Conservation (phyloP, 1,284 basidiomycete species). For the Nidula niveotomentosa region DNA sequence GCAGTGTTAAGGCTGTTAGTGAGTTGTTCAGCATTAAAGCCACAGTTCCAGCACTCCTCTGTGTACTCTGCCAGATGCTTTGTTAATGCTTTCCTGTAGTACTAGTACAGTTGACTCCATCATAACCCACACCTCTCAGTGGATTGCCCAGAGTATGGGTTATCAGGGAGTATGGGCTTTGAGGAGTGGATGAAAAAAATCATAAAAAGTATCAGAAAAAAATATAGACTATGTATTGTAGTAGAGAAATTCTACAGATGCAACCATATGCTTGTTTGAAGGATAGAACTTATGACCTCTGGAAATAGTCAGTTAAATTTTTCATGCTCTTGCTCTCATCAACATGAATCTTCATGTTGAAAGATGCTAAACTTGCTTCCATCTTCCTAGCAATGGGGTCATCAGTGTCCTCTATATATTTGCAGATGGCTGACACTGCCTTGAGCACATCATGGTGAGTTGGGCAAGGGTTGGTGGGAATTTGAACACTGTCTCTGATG, state of each 20-base stretch:
- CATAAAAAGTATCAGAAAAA: neutral
- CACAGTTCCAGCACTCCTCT: no score
- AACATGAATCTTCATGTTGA: conserved; percentile 12
- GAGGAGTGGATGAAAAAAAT: neutral
- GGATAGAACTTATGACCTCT: neutral
- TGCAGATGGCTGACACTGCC: conserved; percentile 6
- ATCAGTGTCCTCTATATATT: conserved; percentile 13
- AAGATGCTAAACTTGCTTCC: conserved; percentile 14
- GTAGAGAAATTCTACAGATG: neutral
- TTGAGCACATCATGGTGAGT: neutral
- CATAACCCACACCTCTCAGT: no score
- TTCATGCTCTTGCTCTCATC: conserved; percentile 8
- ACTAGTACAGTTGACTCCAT: no score
- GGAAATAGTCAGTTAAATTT: conserved; percentile 12
- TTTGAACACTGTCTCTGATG: neutral
- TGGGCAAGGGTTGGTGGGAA: neutral
- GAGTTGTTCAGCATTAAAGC: no score
- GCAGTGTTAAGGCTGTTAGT: no score
- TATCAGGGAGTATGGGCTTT: neutral
- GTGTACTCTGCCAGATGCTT: no score
- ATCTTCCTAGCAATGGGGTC: conserved; percentile 14
- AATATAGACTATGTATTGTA: neutral
- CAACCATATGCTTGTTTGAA: neutral
- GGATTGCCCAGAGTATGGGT: conserved; percentile 1
- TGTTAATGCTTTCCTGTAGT: no score